phyloP scores from a whole-genome alignment of 2,329 filamentous ascomycete species.

The Ambrosiella beaveri region DNA sequence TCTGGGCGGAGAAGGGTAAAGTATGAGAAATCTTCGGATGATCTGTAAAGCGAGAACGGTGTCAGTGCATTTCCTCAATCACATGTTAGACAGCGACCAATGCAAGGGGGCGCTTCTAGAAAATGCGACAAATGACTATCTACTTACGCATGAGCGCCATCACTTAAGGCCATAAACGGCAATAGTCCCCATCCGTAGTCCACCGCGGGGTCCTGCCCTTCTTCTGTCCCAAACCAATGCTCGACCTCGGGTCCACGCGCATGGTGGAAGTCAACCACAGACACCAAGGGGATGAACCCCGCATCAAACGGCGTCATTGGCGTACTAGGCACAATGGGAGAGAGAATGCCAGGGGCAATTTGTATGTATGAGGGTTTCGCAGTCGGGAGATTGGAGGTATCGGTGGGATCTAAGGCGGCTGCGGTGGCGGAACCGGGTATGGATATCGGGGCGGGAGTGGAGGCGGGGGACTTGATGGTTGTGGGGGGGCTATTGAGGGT shows the following conservation, averaged over 20 bases:
- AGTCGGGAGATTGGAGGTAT: background rate
- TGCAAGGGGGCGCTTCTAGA: background rate
- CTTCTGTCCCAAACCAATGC: slow-evolving; percentile 64
- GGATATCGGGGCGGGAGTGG: background rate
- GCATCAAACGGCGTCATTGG: slow-evolving; percentile 17
- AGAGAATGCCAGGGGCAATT: slow-evolving; percentile 4
- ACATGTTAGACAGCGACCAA: background rate
- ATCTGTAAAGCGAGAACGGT: slow-evolving; percentile 29
- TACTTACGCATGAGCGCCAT: slow-evolving; percentile 81
- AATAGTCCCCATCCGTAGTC: slow-evolving; percentile 83
- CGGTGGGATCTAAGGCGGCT: background rate
- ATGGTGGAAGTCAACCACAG: slow-evolving; percentile 73
- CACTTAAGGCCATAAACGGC: slow-evolving; percentile 91
- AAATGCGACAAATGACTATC: background rate
- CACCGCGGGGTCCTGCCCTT: slow-evolving; percentile 58
- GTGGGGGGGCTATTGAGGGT: background rate
- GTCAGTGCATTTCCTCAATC: background rate
- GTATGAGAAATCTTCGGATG: slow-evolving; percentile 93
- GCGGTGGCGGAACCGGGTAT: background rate
- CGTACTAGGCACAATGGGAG: slow-evolving; percentile 11
- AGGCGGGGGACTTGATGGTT: background rate
- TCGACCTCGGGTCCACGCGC: slow-evolving; percentile 83
- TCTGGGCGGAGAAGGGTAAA: slow-evolving; percentile 69
- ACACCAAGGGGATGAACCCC: slow-evolving; percentile 50
- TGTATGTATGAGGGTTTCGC: background rate